Evolutionary conservation across 371 early-diverging fungal species (phyloP).

Genomic region (Syncephalastrum monosporum): DNA sequence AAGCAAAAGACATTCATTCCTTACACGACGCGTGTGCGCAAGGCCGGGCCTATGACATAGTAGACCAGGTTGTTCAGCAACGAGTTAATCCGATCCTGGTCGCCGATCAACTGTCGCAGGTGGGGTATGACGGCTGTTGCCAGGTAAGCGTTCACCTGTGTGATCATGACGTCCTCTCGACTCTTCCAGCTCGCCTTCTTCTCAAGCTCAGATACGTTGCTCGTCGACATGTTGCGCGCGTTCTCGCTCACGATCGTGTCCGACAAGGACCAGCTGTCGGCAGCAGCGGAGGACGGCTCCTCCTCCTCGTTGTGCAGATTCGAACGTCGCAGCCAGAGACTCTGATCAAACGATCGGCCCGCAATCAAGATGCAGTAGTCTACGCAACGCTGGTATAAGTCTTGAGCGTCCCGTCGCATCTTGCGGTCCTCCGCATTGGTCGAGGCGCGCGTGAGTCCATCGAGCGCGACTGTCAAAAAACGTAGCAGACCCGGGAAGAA

Average conservation of each 20-base stretch:
- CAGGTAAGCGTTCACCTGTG: slow-evolving; percentile 48
- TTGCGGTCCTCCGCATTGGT: slow-evolving; percentile 63
- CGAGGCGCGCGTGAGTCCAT: slow-evolving; percentile 46
- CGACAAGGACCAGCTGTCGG: slow-evolving; percentile 15
- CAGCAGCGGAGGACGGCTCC: slow-evolving; percentile 13
- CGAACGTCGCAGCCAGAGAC: slow-evolving; percentile 66
- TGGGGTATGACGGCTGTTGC: slow-evolving; percentile 66
- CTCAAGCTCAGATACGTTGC: slow-evolving; percentile 48
- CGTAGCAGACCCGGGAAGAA: slow-evolving; percentile 55
- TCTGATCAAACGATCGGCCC: slow-evolving; percentile 76
- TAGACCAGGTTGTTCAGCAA: slow-evolving; percentile 74
- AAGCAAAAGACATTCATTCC: slow-evolving; percentile 1
- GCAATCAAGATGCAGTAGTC: slow-evolving; percentile 79
- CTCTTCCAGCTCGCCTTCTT: slow-evolving; percentile 47
- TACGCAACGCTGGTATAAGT: slow-evolving; percentile 66
- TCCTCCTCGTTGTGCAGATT: slow-evolving; percentile 43
- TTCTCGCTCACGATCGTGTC: slow-evolving; percentile 19
- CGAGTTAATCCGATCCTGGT: slow-evolving; percentile 71
- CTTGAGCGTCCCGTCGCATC: slow-evolving; percentile 66
- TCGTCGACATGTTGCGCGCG: slow-evolving; percentile 34
- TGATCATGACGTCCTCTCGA: slow-evolving; percentile 51
- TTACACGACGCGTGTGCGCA: slow-evolving; percentile 45
- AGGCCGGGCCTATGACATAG: slow-evolving; percentile 72
- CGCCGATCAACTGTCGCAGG: slow-evolving; percentile 62
- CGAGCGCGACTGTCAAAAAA: slow-evolving; percentile 58